A percentile compares a stretch with the other conserved stretches of the same genome.
phyloP scores from a whole-genome alignment of 2,329 filamentous ascomycete genomes.

The Didymella lethalis region DNA sequence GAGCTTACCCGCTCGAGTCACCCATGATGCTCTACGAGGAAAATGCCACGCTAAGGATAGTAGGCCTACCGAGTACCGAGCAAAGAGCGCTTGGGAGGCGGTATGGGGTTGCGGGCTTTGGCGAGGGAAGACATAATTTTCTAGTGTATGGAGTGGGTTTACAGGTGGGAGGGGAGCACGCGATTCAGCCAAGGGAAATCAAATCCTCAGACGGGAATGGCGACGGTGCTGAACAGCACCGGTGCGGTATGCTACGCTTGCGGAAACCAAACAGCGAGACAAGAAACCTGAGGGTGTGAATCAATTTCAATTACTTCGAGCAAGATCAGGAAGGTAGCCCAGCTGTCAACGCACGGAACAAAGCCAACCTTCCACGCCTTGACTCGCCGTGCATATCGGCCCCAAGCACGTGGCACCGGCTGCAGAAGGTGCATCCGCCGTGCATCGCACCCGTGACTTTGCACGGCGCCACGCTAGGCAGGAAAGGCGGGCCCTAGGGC shows the following conservation, averaged over 20 bases:
- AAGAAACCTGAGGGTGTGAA: neutral
- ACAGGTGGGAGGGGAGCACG: neutral
- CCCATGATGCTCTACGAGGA: neutral
- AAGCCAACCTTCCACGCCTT: neutral
- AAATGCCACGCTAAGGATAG: neutral
- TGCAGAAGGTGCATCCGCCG: constrained; percentile 15
- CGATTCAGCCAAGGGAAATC: too few relatives aligned
- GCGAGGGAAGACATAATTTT: neutral
- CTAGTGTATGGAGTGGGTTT: neutral
- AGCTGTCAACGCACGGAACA: neutral
- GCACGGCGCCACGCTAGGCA: neutral
- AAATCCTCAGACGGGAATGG: too few relatives aligned
- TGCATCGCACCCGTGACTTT: constrained; percentile 9
- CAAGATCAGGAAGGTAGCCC: neutral
- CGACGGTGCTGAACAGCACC: too few relatives aligned
- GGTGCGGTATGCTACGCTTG: too few relatives aligned
- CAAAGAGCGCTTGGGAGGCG: neutral
- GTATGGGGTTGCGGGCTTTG: neutral
- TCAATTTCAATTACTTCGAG: neutral
- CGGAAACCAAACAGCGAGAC: too few relatives aligned
- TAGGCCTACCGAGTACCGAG: neutral
- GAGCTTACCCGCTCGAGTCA: neutral
- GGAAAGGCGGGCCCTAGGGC: neutral
- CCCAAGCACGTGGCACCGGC: constrained; percentile 19
- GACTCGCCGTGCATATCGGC: constrained; percentile 8